Evolutionary conservation across 257 asterid genomes (phyloP), one percentile per base, ranked within the genome.

Genomic region (Craterostigma plantagineum): DNA sequence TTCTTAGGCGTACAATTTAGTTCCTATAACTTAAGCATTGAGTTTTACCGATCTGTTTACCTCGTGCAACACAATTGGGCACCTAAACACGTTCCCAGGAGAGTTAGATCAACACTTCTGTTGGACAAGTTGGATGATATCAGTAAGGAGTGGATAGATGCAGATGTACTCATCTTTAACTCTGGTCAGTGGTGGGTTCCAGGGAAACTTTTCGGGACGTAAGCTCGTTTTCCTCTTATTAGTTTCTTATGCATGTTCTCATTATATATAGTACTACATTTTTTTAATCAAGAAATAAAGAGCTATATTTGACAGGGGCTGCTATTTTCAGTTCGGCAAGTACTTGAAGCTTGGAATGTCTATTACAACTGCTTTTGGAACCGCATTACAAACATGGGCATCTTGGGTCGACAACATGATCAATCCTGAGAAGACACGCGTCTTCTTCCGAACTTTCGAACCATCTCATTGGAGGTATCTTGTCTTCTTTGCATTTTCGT

Each of bases 181-280:
- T 68, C 95, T 0, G 95, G 97, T 1, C 97, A 86, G 49, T 86
- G 95, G 97, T 86, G 97, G 97, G 79, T 72, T 0, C 70, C 76
- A 1, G 58, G 72, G 1, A 86, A 86, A 53, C 93, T 86, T 45
- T 86, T 71, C 54, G 76, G 82, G 43, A 65, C 76, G 97, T 86
- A 64, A 76, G 93, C 6, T 23, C 30, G 60, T 23, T 23, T 23
- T 23, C 30, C 30, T 23, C 30, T 23, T n/a, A n/a, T n/a, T n/a
- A n/a, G n/a, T n/a, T n/a, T n/a, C n/a, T n/a, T 2, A 23, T 23
- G 30, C 30, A 23, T 23, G 2, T 23, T 23, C 30, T 23, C 30
- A 23, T 23, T 23, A 23, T 23, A 23, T n/a, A n/a, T 23, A 23
- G 4, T 23, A 23, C 30, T 23, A 23, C 2, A 23, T 23, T 23